Conservation (phyloP, 768 basidiomycete genomes). For the Auricularia cornea region DNA sequence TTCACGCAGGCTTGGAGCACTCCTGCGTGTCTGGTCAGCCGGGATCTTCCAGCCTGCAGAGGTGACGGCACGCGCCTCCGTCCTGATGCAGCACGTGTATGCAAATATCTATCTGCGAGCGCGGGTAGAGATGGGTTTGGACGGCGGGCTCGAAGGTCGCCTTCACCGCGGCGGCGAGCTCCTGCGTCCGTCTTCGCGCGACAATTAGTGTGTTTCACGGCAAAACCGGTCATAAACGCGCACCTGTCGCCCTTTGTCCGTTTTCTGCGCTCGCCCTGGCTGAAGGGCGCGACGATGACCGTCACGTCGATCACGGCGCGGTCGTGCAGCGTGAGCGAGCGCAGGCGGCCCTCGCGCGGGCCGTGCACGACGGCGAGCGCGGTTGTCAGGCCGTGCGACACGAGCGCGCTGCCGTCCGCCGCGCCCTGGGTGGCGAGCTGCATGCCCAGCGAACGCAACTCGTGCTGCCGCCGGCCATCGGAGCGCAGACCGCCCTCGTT, state of each 20-base stretch:
- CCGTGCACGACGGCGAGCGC: conserved; percentile 87
- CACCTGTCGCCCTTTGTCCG: conserved; percentile 82
- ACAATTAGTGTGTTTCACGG: conserved; percentile 5
- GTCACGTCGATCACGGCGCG: conserved; percentile 86
- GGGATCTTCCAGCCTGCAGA: neutral
- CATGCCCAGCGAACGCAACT: conserved; percentile 75
- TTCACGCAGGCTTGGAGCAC: conserved; percentile 89
- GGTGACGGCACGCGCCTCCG: conserved; percentile 35
- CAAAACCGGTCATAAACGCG: neutral
- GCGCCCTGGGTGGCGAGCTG: conserved; percentile 57
- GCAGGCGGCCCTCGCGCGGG: conserved; percentile 78
- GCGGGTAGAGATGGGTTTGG: conserved; percentile 82
- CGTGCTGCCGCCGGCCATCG: conserved; percentile 88
- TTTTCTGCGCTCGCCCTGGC: conserved; percentile 69
- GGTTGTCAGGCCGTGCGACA: conserved; percentile 85
- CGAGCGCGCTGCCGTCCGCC: conserved; percentile 78
- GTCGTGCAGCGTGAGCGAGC: conserved; percentile 77
- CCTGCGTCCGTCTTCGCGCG: conserved; percentile 63
- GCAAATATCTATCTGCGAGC: conserved; percentile 90
- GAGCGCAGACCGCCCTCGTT: conserved; percentile 85
- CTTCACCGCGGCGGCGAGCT: conserved; percentile 80
- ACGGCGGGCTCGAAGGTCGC: conserved; percentile 96
- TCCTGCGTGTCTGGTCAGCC: conserved; percentile 26
- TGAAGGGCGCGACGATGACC: conserved; percentile 79
- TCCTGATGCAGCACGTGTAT: conserved; percentile 92